Evolutionary conservation across 2,329 filamentous ascomycete species (phyloP).

Genomic region (Arthrobotrys iridis): DNA sequence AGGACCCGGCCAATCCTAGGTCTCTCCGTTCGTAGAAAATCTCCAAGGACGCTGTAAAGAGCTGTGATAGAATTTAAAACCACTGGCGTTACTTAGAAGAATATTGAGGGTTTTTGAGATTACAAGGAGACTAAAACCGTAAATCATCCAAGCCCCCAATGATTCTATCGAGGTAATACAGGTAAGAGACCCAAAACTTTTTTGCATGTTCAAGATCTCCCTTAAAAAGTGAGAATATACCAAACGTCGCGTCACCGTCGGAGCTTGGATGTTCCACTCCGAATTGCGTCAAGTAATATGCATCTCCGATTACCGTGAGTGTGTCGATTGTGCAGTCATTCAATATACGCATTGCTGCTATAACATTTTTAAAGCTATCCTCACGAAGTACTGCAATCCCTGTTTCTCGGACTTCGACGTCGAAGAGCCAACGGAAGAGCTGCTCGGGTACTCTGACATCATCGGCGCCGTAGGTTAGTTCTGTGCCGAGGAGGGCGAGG

Average conservation of each 20-base stretch:
- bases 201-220: conserved; percentile 22
- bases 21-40: no score
- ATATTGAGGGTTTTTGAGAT: no score
- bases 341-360: background rate
- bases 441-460: background rate
- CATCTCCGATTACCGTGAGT: background rate
- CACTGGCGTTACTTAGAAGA: no score
- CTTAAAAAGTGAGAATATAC: conserved; percentile 1
- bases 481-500: background rate
- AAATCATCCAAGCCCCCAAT: no score
- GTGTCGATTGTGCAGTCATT: no score
- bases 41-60: no score
- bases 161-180: no score
- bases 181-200: conserved; percentile 32
- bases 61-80: no score
- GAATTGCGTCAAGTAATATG: conserved; percentile 8
- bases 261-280: background rate
- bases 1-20: no score
- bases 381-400: background rate
- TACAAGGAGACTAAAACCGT: no score
- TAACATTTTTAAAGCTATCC: background rate
- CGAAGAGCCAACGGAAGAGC: conserved; percentile 27
- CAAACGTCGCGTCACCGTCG: background rate
- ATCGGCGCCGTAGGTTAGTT: conserved; percentile 7
- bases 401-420: background rate